These are phyloP conservation scores for Inonotus hispidus DNA, from an alignment of 1,284 basidiomycete genomes.

Conservation along the genomic window DNA sequence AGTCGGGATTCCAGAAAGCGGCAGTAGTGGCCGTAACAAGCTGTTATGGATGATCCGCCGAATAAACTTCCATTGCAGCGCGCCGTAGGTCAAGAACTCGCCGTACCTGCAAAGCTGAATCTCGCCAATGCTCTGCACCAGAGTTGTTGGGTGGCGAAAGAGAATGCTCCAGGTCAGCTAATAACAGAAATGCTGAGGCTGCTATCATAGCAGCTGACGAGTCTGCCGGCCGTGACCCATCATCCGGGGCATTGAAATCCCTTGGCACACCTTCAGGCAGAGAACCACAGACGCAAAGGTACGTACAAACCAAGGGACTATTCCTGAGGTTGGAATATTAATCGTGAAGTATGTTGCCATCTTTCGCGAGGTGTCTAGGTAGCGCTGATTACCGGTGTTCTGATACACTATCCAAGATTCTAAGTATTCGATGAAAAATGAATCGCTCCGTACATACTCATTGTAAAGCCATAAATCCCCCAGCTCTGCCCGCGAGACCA, in stretches of 20 bases:
- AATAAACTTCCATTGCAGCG: neutral
- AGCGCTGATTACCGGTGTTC: constrained; percentile 41
- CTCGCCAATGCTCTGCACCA: constrained; percentile 37
- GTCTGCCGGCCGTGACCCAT: constrained; percentile 54
- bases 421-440: neutral
- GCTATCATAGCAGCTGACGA: constrained; percentile 61
- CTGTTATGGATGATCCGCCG: constrained; percentile 24
- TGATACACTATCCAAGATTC: constrained; percentile 44
- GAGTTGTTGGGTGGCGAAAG: constrained; percentile 29
- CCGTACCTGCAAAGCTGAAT: constrained; percentile 44
- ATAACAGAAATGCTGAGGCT: constrained; percentile 49
- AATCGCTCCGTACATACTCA: constrained; percentile 39
- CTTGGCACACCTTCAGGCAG: constrained; percentile 28
- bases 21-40: constrained; percentile 46
- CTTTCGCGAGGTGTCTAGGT: constrained; percentile 50
- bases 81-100: neutral
- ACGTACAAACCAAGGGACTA: constrained; percentile 53
- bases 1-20: constrained; percentile 50
- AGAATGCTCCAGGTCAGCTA: constrained; percentile 45
- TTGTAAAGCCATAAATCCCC: constrained; percentile 65
- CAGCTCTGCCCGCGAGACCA: constrained; percentile 70
- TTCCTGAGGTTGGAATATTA: constrained; percentile 47
- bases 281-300: neutral
- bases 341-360: constrained; percentile 54
- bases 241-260: constrained; percentile 64